Percentiles rank a stretch among this genome's conserved stretches.
Conservation (phyloP, 176 grass and related monocot genomes). For the Musa troglodytarum region DNA sequence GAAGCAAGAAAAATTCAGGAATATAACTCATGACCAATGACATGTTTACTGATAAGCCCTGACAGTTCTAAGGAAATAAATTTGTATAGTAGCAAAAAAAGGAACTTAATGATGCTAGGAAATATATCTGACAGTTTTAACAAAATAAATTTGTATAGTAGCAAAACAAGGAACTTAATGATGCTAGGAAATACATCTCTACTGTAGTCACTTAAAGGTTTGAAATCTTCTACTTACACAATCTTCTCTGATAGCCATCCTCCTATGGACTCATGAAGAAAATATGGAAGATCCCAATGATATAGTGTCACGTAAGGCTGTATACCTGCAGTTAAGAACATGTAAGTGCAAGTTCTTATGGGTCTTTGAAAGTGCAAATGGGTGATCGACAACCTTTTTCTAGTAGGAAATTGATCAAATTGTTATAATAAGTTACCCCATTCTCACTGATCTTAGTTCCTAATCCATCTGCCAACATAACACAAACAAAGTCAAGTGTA, state of each 20-base stretch:
- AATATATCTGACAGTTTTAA: too few relatives aligned
- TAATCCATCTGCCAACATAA: slow-evolving; percentile 64
- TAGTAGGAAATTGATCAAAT: slow-evolving; percentile 84
- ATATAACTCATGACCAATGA: too few relatives aligned
- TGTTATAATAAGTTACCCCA: slow-evolving; percentile 82
- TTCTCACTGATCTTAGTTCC: slow-evolving; percentile 61
- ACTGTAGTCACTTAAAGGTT: too few relatives aligned
- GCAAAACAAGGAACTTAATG: background rate
- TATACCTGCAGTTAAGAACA: slow-evolving; percentile 53
- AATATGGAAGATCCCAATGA: slow-evolving; percentile 94
- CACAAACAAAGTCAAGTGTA: slow-evolving; percentile 3
- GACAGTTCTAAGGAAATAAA: too few relatives aligned
- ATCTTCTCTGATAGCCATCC: slow-evolving; percentile 91
- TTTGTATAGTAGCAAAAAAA: too few relatives aligned
- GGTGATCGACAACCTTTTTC: slow-evolving; percentile 61
- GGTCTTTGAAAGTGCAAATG: slow-evolving; percentile 25
- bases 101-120: too few relatives aligned
- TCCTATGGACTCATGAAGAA: slow-evolving; percentile 59
- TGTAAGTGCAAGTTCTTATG: slow-evolving; percentile 19
- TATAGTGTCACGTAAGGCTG: slow-evolving; percentile 83
- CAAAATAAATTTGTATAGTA: background rate
- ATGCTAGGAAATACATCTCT: background rate
- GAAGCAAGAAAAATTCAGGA: too few relatives aligned
- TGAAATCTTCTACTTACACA: slow-evolving; percentile 43
- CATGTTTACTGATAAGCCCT: too few relatives aligned